phyloP scores from a whole-genome alignment of 2,329 filamentous ascomycete species.

The Blumeria hordei region DNA sequence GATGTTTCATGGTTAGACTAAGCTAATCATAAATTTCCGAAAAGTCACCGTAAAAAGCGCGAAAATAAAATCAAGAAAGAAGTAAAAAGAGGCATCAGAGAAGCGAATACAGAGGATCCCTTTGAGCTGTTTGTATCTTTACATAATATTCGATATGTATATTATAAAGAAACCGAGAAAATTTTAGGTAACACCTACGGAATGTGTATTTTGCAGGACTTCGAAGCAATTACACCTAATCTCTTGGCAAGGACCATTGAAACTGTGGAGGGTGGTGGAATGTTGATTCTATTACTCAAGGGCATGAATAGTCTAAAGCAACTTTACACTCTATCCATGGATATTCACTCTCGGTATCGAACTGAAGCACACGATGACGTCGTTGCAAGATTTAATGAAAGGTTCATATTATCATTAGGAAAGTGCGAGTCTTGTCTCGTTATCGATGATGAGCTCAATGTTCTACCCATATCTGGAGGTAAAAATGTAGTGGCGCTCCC shows the following conservation, averaged over 20 bases:
- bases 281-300: conserved; percentile 78
- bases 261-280: conserved; percentile 85
- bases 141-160: conserved; percentile 94
- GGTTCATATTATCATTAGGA: conserved; percentile 87
- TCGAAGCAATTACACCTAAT: conserved; percentile 95
- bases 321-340: conserved; percentile 91
- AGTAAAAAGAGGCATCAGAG: conserved; percentile 80
- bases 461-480: conserved; percentile 85
- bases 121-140: conserved; percentile 95
- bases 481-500: conserved; percentile 71
- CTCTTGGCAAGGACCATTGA: conserved; percentile 84
- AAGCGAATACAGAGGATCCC: conserved; percentile 77
- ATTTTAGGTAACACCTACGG: conserved; percentile 95
- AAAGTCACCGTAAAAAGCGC: conserved; percentile 78
- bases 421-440: conserved; percentile 86
- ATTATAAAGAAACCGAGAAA: conserved; percentile 99
- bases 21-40: conserved; percentile 12
- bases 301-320: conserved; percentile 95
- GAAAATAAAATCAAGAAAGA: conserved; percentile 98
- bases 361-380: conserved; percentile 94
- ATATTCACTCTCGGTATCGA: conserved; percentile 85
- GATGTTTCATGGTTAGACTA: not conserved
- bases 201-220: conserved; percentile 96
- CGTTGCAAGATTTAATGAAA: conserved; percentile 87
- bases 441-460: conserved; percentile 93